Base-by-base conservation (phyloP, 2,329 filamentous ascomycete species). In the Clarireedia monteithiana region DNA sequence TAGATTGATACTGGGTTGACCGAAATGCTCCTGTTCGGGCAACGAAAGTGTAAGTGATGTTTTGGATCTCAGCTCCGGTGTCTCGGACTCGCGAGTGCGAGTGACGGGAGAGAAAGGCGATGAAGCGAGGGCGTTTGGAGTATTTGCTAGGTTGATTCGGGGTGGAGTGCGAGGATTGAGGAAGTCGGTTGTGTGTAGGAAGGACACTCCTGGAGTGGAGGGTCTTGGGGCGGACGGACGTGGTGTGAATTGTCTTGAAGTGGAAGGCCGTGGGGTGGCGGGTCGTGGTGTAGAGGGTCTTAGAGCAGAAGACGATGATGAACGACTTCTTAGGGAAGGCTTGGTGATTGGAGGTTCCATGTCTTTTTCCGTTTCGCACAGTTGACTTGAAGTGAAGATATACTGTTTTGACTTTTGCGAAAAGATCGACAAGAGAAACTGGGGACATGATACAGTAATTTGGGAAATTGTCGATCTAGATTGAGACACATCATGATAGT, bases 1-100 rank as follows among this genome's bases (percentile, higher is more conserved):
- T 30, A 54, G 23, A 6, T 54, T 34, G n/a, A 54, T 54, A 14
- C 45, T 54, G 4, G 45, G 45, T 7, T 54, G 52, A 20, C 52
- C 52, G 27, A 54, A 54, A 5, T 34, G 38, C n/a, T 49, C 52
- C 27, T 54, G 44, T 4, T 49, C 52, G 7, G 45, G n/a, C 10
- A 54, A 9, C 14, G 45, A 54, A n/a, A 54, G 52, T 20, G 24
- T 40, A 23, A 54, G 39, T 48, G 52, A 40, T 1, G 52, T 27
- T 40, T 54, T 54, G 5, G 24, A 49, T 30, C 20, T 54, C 7
- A 17, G 15, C 4, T 30, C 52, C 10, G 17, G 7, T 39, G 12
- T 36, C 48, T 36, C 45, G 2, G 6, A 10, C 23, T 26, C 39
- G 52, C 45, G 34, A 27, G 24, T 27, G 9, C 20, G 23, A 15